Evolutionary conservation across 1,284 basidiomycete species (phyloP).

Genomic region (Phellinidium pouzarii): DNA sequence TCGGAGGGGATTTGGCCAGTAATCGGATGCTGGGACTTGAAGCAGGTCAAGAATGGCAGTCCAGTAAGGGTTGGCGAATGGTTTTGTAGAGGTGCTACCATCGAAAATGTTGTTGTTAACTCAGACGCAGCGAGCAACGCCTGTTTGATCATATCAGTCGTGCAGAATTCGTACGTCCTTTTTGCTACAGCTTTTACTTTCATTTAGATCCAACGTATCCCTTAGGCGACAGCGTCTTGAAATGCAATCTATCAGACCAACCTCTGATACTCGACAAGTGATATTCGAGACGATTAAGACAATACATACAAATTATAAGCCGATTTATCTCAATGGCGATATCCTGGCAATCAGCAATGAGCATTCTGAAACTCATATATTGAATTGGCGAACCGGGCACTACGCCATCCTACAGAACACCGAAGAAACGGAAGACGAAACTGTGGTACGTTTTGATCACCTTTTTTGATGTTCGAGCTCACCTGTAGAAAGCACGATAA

Average conservation of each 20-base stretch:
- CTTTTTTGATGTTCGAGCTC: slow-evolving; percentile 15
- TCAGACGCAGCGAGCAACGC: slow-evolving; percentile 36
- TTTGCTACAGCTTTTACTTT: slow-evolving; percentile 11
- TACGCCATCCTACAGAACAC: slow-evolving; percentile 40
- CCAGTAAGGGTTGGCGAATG: slow-evolving; percentile 37
- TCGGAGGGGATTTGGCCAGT: slow-evolving; percentile 54
- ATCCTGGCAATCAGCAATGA: slow-evolving; percentile 48
- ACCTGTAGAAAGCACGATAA: slow-evolving; percentile 32
- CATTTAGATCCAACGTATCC: slow-evolving; percentile 20
- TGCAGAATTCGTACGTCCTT: slow-evolving; percentile 35
- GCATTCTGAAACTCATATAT: slow-evolving; percentile 39
- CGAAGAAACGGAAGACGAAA: slow-evolving; percentile 26
- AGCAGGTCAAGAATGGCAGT: neutral
- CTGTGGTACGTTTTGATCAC: slow-evolving; percentile 3
- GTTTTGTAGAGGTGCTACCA: slow-evolving; percentile 40
- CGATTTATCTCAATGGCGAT: slow-evolving; percentile 31
- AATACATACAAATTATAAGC: slow-evolving; percentile 27
- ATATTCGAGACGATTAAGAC: slow-evolving; percentile 3
- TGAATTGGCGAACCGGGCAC: slow-evolving; percentile 43
- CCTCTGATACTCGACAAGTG: slow-evolving; percentile 21
- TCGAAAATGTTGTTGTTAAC: slow-evolving; percentile 44
- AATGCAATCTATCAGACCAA: slow-evolving; percentile 7
- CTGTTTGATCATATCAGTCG: slow-evolving; percentile 41
- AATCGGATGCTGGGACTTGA: slow-evolving; percentile 45
- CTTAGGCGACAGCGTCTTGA: slow-evolving; percentile 20